Evolutionary conservation across 2,329 filamentous ascomycete species (phyloP), one percentile per base, ranked within the genome.

Genomic region (Pseudocercospora macadamiae): DNA sequence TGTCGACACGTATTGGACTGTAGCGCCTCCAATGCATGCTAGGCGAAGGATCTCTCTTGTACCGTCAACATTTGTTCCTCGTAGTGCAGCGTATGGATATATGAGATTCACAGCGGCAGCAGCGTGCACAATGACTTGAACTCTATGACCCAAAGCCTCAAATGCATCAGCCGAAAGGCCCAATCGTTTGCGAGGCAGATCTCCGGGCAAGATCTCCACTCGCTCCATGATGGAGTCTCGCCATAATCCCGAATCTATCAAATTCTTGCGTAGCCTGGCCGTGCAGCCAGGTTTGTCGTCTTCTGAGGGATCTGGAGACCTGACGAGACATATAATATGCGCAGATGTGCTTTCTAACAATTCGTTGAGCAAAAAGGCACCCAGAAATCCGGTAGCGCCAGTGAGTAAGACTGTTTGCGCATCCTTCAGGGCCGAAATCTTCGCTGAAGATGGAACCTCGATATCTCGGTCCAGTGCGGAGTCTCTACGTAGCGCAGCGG

Each of bases 181-280:
- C 14, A 93, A 82, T 1, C 84, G 82, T 68, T 85, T 86, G 32
- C 86, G 81, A 4, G 88, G 85, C 42, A 93, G 71, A 70, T 92
- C 91, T 42, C 88, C 90, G 0, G 89, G 86, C 7, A 93, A 75
- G 30, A 93, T 85, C 68, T 91, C 87, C 52, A 93, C 86, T 7
- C 90, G 87, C 69, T 93, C 89, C 71, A 92, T 86, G 67, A 93
- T 87, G 0, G 83, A 84, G 68, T 93, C 89, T 53, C 85, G 82
- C 90, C 90, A 93, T 1, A 93, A 77, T 1, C 89, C 89, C 16
- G 91, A 78, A 64, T 91, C 89, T n/a, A 93, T 82, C 18, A 93
- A 76, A 68, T 93, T 91, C 70, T 86, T 85, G 30, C 90, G 86
- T 59, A 93, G 82, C 60, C 89, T 83, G 3, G 89, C 87, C 69